Base-by-base conservation (phyloP, 177 flowering plant species). In the Telopea speciosissima region DNA sequence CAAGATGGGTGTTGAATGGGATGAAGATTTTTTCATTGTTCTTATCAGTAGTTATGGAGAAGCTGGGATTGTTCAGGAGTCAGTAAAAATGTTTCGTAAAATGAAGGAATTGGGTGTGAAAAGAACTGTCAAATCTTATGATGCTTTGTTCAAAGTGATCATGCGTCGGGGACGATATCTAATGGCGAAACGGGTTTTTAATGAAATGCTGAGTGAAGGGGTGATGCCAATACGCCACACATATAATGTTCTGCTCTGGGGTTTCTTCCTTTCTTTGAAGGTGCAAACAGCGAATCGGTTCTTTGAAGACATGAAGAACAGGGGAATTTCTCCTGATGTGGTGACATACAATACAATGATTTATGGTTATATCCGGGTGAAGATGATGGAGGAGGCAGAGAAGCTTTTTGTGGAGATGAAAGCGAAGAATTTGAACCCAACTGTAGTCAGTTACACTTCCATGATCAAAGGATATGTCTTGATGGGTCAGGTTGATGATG, bases 401-500 rank as follows among this genome's bases (percentile, higher is more conserved):
- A 87, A 88, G 71, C 81, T 78, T 59, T 95, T 91, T 78, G 82
- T 74, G 58, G 99, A 95, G 82, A 84, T 95, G 97, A 95, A 91
- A 74, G 96, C 74, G 24, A 87, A 71, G 75, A 81, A 85, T 66
- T 75, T 91, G 33, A 81, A n/a, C 16, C 97, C 96, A 21, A 83
- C 79, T 45, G 96, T 86, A 63, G 84, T 92, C 31, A 95, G 89
- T 70, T 95, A 90, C 64, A 95, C 96, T 0, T 86, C 90, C 0
- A 79, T 95, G 97, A 89, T 95, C 25, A 93, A 93, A 80, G 97
- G 98, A 64, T 93, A 91, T 81, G 84, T 87, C n/a, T 79, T 86
- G 0, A 83, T 70, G 16, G 92, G 85, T 13, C 70, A 72, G 54
- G 85, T 90, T 62, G 99, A 95, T 79, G 93, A 90, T 75, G 96